Conservation (phyloP, 768 basidiomycete species). For the Mycena vulgaris region DNA sequence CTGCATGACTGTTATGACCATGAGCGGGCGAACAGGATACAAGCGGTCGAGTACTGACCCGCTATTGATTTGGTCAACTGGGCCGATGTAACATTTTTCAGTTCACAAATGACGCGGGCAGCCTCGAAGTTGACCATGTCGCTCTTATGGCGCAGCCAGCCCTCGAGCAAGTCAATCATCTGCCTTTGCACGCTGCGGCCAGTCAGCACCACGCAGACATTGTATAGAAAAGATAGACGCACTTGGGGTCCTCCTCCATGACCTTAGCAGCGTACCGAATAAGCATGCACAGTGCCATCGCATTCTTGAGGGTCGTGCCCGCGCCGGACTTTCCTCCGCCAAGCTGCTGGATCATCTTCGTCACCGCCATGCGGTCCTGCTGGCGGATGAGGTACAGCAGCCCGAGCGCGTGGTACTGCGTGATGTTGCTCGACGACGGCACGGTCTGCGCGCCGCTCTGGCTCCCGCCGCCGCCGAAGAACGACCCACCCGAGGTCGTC, state of each 20-base stretch:
- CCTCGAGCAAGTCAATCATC: constrained; percentile 94
- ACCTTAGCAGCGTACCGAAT: constrained; percentile 99
- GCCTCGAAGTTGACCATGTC: constrained; percentile 99
- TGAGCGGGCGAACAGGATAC: constrained; percentile 23
- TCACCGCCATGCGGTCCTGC: constrained; percentile 98
- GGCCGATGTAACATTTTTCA: constrained; percentile 83
- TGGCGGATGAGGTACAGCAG: constrained; percentile 95
- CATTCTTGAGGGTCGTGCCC: constrained; percentile 90
- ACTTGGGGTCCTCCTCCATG: constrained; percentile 99
- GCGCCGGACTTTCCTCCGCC: constrained; percentile 90
- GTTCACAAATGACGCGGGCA: constrained; percentile 96
- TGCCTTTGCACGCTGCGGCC: constrained; percentile 84
- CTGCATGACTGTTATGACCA: constrained; percentile 78
- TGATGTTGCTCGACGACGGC: constrained; percentile 91
- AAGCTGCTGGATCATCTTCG: constrained; percentile 99
- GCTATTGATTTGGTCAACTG: constrained; percentile 92
- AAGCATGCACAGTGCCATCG: constrained; percentile 98
- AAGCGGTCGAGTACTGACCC: constrained; percentile 67
- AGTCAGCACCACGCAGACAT: constrained; percentile 18
- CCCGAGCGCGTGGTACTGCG: constrained; percentile 97
- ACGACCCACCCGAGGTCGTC: constrained; percentile 65
- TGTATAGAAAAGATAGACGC: constrained; percentile 49
- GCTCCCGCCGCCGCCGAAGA: constrained; percentile 81
- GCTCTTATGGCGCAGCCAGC: constrained; percentile 97
- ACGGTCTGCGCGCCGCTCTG: constrained; percentile 79